Evolutionary conservation across 306 rosid species (phyloP), one percentile per base, ranked within the genome.

Genomic region (Erythrophleum fordii): DNA sequence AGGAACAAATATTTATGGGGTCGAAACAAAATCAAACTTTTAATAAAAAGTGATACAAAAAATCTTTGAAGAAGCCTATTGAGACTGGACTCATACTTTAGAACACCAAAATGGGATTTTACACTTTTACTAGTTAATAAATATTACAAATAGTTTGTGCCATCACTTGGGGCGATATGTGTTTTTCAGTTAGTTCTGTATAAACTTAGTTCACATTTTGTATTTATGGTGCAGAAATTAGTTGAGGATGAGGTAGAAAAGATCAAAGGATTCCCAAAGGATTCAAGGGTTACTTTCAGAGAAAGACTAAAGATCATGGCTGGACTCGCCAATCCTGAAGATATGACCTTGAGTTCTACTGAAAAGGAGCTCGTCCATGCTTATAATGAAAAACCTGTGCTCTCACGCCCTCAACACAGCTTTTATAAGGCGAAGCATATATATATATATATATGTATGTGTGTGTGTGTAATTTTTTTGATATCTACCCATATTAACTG

Each of bases 291-390:
- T 77, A 86, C 96, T 23, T 95, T 89, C 35, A 84, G 97, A 92
- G 99, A 95, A 80, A 91, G 98, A 80, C 85, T 93, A 45, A 95
- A 95, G 89, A 91, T 95, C 84, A 84, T 93, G 93, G 97, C 93
- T 52, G 98, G 98, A 71, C 85, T 95, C 17, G 94, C 74, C 20
- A 93, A 95, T 80, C 97, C 96, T 31, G 97, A 95, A 70, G 98
- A 95, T 74, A 92, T 95, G 82, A 83, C 88, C n/a, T 51, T 93
- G 86, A 85, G 93, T 71, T 88, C 97, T 35, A 65, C 98, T 20
- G 99, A 93, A 78, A 91, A 37, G 88, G 93, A 93, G 91, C 92
- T 95, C 28, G 87, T 93, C 44, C 70, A 88, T 61, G 89, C 96
- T 61, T 95, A 93, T 87, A 91, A 95, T 51, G 96, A 89, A 82